Conservation (phyloP, 495 filamentous ascomycete species). For the Hypoxylon lienhwacheense region DNA sequence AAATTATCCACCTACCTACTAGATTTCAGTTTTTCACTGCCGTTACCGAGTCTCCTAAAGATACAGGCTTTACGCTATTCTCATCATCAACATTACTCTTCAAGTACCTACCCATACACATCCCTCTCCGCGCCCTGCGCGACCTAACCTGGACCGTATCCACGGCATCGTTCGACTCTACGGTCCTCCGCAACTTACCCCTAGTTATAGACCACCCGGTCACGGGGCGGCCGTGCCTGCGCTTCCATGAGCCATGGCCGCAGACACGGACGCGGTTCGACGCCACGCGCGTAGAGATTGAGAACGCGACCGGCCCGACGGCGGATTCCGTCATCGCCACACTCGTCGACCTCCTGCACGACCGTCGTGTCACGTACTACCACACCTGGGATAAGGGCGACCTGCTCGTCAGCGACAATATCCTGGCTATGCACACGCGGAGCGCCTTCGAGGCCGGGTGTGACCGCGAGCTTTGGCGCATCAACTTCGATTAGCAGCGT, state of each 20-base stretch:
- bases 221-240: constrained; percentile 48
- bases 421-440: constrained; percentile 55
- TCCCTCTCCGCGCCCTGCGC: constrained; percentile 45
- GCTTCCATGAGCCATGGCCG: constrained; percentile 60
- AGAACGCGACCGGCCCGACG: constrained; percentile 38
- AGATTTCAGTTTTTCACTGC: constrained; percentile 59
- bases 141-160: constrained; percentile 47
- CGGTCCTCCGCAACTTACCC: constrained; percentile 46
- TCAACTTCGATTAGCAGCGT: constrained; percentile 25
- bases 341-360: constrained; percentile 48
- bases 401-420: constrained; percentile 58
- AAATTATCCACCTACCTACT: not conserved
- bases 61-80: constrained; percentile 56
- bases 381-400: constrained; percentile 59
- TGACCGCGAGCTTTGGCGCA: constrained; percentile 25
- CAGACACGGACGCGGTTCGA: constrained; percentile 52
- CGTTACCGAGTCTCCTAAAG: constrained; percentile 49
- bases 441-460: constrained; percentile 43
- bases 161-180: constrained; percentile 47
- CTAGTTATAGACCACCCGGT: constrained; percentile 54
- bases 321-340: constrained; percentile 20
- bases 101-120: constrained; percentile 49
- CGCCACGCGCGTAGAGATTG: constrained; percentile 49
- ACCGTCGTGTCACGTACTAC: constrained; percentile 52
- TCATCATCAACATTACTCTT: constrained; percentile 54